Evolutionary conservation across 139 green algal species (phyloP), one percentile per base, ranked within the genome.

Genomic region (Picochlorum sp.): DNA sequence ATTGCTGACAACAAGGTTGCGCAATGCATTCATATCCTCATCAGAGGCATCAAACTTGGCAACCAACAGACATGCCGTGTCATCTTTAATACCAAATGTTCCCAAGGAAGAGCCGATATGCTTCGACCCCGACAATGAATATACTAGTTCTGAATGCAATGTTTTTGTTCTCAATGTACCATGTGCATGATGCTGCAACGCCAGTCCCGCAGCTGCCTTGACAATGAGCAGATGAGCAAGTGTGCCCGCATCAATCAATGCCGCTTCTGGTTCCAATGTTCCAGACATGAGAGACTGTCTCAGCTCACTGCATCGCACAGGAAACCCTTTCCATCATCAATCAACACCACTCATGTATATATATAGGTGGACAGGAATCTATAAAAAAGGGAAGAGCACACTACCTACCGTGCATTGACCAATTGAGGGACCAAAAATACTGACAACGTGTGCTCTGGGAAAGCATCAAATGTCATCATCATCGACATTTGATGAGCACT

Each of bases 71-170:
- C 74, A 37, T 8, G 23, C 63, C 15, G 56, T 77, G 8, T 54
- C 65, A 4, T 83, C 72, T 10, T 57, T 68, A 3, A 87, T 57
- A n/a, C 82, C 82, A 66, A 76, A 84, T 6, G 74, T 75, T 52
- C 71, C 76, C 8, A 88, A 60, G 3, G 73, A 77, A 60, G 84
- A 67, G 2, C 44, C 72, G 37, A 88, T 83, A 41, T 88, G 81
- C 18, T 78, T 83, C 11, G 65, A 76, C 4, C 77, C 76, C 15
- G 77, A 75, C 8, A 88, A 31, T 50, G 64, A 67, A 51, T 74
- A 86, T 1, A 88, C 70, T 14, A 88, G 70, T 74, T 88, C 82
- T 11, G 81, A 62, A 47, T 88, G 81, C 30, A 87, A 28, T 3
- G 58, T 73, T 5, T 63, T 65, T 30, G 72, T 80, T 21, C 41